Base-by-base conservation (phyloP, 257 asterid species). In the Mitragyna speciosa region DNA sequence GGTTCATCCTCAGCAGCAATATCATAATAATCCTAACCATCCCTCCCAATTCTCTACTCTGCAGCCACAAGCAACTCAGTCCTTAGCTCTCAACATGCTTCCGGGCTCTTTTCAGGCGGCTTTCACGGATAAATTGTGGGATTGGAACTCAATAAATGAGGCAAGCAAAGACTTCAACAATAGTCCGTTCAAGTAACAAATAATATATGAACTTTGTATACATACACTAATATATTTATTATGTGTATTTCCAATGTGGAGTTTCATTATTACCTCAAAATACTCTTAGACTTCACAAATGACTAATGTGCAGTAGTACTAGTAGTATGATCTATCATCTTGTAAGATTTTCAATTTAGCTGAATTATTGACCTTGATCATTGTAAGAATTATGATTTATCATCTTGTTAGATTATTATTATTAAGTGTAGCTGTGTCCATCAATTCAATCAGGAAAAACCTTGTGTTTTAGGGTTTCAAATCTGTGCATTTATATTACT, bases 51-150 rank as follows among this genome's bases (percentile, higher is more conserved):
- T 87, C 30, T 74, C 80, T 43, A 51, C 81, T 87, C 87, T 79
- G 66, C 87, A 82, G n/a, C 89, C 80, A 49, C 79, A 76, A 26
- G 79, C 70, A 73, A 80, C 72, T 0, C 82, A 52, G 66, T 81
- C 83, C 39, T 31, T 68, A 56, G 81, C 84, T 67, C 83, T 81
- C 24, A 81, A 82, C 65, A 71, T 73, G 79, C 77, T 80, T 1
- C 87, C 89, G 45, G 89, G 87, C 6, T 45, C 93, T 15, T 52
- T 81, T 76, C 94, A 77, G 76, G 85, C 83, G 8, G 82, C 84
- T 39, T 89, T 86, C 70, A 51, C 92, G 0, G 97, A 91, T 49
- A 86, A 93, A 75, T 72, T 93, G 85, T 95, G 99, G 99, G 99
- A 93, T 56, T 95, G 99, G 99, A 92, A 52, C 69, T 51, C 82